Evolutionary conservation across 768 basidiomycete genomes (phyloP).

Genomic region (Ramaria sp.): DNA sequence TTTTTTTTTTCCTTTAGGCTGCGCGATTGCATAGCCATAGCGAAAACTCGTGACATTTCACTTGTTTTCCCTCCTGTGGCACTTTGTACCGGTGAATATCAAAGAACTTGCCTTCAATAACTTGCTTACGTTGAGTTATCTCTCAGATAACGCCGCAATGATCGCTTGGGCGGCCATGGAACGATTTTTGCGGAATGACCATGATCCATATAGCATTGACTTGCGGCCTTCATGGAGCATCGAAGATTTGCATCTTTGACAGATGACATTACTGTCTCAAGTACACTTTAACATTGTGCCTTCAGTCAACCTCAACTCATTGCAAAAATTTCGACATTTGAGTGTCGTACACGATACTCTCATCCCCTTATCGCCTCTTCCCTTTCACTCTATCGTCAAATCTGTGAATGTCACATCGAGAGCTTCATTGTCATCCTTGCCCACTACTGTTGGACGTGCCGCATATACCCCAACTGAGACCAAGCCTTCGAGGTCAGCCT

Average conservation of each 20-base stretch:
- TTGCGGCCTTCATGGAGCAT: conserved; percentile 71
- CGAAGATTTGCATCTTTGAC: conserved; percentile 31
- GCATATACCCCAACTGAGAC: conserved; percentile 16
- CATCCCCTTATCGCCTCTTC: background rate
- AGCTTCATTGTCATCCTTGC: conserved; percentile 9
- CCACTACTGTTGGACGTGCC: conserved; percentile 15
- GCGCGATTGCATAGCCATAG: conserved; percentile 15
- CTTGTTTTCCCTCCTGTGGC: conserved; percentile 65
- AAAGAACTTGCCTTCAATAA: no score
- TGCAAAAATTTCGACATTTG: background rate
- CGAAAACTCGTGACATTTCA: conserved; percentile 23
- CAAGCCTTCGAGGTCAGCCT: conserved; percentile 7
- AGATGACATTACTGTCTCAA: background rate
- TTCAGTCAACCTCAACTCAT: background rate
- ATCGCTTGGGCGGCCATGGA: conserved; percentile 87
- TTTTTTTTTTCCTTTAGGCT: conserved; percentile 19
- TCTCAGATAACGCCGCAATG: conserved; percentile 90
- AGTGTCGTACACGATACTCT: background rate
- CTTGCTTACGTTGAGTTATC: background rate
- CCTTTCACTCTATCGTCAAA: background rate
- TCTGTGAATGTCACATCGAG: conserved; percentile 12
- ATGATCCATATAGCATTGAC: conserved; percentile 50
- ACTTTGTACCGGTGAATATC: conserved; percentile 64
- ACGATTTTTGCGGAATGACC: conserved; percentile 53
- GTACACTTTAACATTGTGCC: background rate